Evolutionary conservation across 2,329 filamentous ascomycete species (phyloP), one percentile per base, ranked within the genome.

Genomic region (Raffaelea arxii): DNA sequence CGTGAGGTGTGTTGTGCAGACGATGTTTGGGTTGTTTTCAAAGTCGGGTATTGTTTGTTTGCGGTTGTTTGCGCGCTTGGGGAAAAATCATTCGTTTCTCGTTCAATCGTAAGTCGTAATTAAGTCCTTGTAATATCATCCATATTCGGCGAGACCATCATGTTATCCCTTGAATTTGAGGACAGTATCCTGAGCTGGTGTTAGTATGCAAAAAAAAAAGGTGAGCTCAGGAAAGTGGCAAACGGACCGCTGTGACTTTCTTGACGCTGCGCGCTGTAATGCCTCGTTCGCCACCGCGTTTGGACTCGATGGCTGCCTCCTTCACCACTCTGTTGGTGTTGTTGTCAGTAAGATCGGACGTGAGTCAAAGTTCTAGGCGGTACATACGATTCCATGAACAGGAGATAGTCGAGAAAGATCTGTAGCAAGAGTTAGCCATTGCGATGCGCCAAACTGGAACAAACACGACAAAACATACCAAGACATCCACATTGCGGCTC

Each of bases 331-430:
- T 90, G 55, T 7, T 18, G 30, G 23, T 22, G 19, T 22, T n/a
- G 23, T 22, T 10, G 30, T 44, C 16, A 24, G 16, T 3, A 16
- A 22, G 35, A 9, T 6, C 1, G 7, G 5, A 14, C 23, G 3
- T 11, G 4, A 16, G 11, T 4, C 14, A 10, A 9, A 44, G 14
- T 3, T 9, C 27, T 10, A 16, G 16, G 24, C 16, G 14, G 4
- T 10, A 47, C 69, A 44, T 63, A 78, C 76, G 68, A 72, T 59
- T 80, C 74, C 76, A 94, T 82, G 55, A 94, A 94, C 2, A 92
- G 71, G 53, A 86, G 77, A 54, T 94, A 94, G 59, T 92, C 81
- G 48, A 94, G 72, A 57, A 86, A 94, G 51, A 94, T 83, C 87
- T 92, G 54, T 18, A 4, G 38, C 22, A 11, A 4, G 38, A 44